Conservation (phyloP, 2,329 filamentous ascomycete species). For the Rhynchosporium graminicola region DNA sequence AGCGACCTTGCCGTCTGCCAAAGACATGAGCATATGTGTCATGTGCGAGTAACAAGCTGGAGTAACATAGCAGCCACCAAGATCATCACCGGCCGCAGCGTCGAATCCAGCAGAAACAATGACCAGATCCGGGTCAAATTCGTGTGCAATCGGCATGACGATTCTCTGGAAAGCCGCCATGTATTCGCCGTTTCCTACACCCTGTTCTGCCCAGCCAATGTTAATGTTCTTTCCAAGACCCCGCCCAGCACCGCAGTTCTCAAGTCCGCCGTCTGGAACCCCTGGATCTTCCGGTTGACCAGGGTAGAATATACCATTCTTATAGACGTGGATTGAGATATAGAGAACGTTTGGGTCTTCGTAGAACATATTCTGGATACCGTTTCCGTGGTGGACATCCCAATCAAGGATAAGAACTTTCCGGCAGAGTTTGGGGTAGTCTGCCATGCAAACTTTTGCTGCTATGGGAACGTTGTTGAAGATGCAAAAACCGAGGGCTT, state of each 20-base stretch:
- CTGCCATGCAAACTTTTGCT: constrained; percentile 79
- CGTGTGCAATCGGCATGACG: constrained; percentile 91
- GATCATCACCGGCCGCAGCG: constrained; percentile 87
- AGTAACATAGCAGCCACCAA: constrained; percentile 90
- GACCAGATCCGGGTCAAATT: constrained; percentile 92
- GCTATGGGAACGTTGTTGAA: constrained; percentile 98
- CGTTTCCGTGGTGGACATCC: constrained; percentile 83
- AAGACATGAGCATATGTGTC: constrained; percentile 98
- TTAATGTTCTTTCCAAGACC: constrained; percentile 66
- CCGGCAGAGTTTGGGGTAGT: constrained; percentile 77
- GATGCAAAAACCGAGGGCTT: constrained; percentile 91
- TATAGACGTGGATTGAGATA: constrained; percentile 89
- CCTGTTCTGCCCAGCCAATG: constrained; percentile 66
- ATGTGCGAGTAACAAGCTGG: constrained; percentile 94
- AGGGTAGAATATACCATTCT: constrained; percentile 84
- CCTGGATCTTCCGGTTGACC: constrained; percentile 62
- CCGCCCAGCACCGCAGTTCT: constrained; percentile 56
- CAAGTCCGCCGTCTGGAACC: constrained; percentile 61
- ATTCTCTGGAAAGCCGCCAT: constrained; percentile 94
- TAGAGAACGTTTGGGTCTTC: constrained; percentile 93
- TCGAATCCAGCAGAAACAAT: constrained; percentile 97
- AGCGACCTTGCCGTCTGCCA: constrained; percentile 84
- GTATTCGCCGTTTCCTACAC: constrained; percentile 96
- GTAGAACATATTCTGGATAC: constrained; percentile 95
- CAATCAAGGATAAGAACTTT: constrained; percentile 95